Evolutionary conservation across 106 monocot genomes (phyloP).

Genomic region (Dendrobium nobile): DNA sequence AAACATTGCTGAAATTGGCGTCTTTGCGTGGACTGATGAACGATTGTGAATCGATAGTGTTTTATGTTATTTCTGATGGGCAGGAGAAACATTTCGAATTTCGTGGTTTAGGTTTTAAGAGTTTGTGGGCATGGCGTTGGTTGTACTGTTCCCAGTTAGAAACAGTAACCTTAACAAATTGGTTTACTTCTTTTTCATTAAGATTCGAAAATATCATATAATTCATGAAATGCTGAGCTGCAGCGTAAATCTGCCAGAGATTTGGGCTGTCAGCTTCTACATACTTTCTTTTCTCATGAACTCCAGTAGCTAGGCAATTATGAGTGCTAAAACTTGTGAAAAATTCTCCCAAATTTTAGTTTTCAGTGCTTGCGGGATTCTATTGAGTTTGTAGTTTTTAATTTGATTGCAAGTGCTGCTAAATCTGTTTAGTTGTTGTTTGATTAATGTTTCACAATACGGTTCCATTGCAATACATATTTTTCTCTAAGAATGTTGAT

Average conservation of each 20-base stretch:
- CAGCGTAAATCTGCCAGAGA: not conserved
- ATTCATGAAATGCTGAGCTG: not conserved
- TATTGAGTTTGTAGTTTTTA: not conserved
- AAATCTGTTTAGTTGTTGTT: not conserved
- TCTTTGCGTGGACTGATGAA: not conserved
- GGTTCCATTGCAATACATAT: not conserved
- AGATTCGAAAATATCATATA: not conserved
- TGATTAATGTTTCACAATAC: not conserved
- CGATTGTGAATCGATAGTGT: not conserved
- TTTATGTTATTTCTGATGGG: not conserved
- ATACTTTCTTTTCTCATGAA: constrained; percentile 1
- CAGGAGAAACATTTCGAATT: not conserved
- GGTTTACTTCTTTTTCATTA: not conserved
- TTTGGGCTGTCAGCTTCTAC: not conserved
- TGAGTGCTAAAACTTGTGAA: not conserved
- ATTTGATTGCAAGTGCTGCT: not conserved
- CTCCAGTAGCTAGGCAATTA: not conserved
- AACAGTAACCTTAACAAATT: not conserved
- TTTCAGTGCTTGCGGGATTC: not conserved
- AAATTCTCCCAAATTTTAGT: not conserved
- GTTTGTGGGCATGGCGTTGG: not conserved
- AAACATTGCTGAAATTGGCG: not conserved
- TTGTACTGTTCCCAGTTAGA: not conserved
- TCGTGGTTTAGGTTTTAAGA: not conserved
- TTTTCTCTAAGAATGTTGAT: not conserved